Evolutionary conservation across 2,329 filamentous ascomycete species (phyloP).

Genomic region (Venturia oleaginea): DNA sequence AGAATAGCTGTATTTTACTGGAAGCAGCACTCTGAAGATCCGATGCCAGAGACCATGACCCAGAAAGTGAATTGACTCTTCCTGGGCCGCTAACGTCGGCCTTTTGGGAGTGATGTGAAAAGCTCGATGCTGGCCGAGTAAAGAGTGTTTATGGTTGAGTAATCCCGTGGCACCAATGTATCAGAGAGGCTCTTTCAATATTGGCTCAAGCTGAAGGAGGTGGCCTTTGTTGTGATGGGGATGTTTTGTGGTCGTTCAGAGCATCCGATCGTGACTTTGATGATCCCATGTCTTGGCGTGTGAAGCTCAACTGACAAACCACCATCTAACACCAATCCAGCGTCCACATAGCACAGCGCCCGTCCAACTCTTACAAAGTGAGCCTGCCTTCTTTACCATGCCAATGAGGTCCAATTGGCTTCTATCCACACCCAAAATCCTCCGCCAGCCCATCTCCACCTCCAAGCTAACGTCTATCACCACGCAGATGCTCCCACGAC

Average conservation of each 20-base stretch:
- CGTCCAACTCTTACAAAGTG: neutral
- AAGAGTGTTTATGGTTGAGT: too few relatives aligned
- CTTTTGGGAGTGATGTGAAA: too few relatives aligned
- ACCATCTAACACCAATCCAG: neutral
- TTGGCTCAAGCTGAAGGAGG: too few relatives aligned
- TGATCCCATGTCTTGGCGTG: neutral
- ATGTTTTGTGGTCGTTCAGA: neutral
- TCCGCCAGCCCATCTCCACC: neutral
- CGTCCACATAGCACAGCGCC: neutral
- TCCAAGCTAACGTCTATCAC: neutral
- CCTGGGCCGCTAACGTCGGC: too few relatives aligned
- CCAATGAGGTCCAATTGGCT: neutral
- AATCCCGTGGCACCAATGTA: too few relatives aligned
- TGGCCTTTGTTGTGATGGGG: neutral
- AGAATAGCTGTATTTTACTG: too few relatives aligned
- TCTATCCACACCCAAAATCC: neutral
- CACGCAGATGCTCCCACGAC: constrained; percentile 33
- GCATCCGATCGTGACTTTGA: neutral
- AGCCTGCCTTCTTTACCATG: neutral
- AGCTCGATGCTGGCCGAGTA: too few relatives aligned
- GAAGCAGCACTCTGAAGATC: too few relatives aligned
- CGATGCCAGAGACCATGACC: too few relatives aligned
- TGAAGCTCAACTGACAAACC: neutral
- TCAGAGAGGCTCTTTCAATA: too few relatives aligned
- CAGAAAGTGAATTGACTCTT: too few relatives aligned